Evolutionary conservation across 2,329 filamentous ascomycete genomes (phyloP).

Genomic region (Trichophaea hybrida): DNA sequence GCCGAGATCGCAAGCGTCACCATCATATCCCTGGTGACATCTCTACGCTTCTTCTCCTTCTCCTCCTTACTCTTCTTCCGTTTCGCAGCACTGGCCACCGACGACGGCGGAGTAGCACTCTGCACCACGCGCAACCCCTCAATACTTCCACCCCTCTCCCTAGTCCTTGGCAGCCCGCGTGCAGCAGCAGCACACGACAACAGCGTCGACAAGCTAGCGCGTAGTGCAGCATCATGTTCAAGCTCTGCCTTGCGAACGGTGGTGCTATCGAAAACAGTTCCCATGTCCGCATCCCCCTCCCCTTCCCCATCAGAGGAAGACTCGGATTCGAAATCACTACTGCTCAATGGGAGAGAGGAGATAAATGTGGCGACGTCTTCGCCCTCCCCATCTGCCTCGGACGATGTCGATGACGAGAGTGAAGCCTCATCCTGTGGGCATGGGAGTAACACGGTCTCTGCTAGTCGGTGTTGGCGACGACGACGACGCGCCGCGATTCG

Average conservation of each 20-base stretch:
- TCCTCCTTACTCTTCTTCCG: neutral
- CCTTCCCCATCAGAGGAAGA: neutral
- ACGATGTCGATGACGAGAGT: neutral
- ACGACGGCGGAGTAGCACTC: constrained; percentile 2
- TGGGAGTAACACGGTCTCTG: neutral
- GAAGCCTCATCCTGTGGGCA: neutral
- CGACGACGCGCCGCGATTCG: constrained; percentile 52
- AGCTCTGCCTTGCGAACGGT: neutral
- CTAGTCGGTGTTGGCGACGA: constrained; percentile 33
- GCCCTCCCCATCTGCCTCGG: constrained; percentile 6
- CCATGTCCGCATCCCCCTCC: constrained; percentile 8
- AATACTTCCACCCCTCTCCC: neutral
- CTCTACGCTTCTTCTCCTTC: neutral
- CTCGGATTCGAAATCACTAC: neutral
- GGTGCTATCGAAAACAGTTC: constrained; percentile 12
- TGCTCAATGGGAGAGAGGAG: constrained; percentile 14
- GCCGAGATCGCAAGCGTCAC: constrained; percentile 28
- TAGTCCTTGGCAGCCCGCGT: constrained; percentile 41
- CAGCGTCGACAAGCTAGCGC: constrained; percentile 85
- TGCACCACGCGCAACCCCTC: constrained; percentile 18
- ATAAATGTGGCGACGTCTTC: constrained; percentile 19
- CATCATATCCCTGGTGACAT: constrained; percentile 10
- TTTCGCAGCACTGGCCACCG: neutral
- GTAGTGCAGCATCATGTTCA: constrained; percentile 78
- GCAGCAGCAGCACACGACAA: constrained; percentile 88